Percentiles rank a stretch among this genome's conserved stretches.
Evolutionary conservation across 148 eudicot species (phyloP).

Genomic region (Rhododendron ferrugineum): DNA sequence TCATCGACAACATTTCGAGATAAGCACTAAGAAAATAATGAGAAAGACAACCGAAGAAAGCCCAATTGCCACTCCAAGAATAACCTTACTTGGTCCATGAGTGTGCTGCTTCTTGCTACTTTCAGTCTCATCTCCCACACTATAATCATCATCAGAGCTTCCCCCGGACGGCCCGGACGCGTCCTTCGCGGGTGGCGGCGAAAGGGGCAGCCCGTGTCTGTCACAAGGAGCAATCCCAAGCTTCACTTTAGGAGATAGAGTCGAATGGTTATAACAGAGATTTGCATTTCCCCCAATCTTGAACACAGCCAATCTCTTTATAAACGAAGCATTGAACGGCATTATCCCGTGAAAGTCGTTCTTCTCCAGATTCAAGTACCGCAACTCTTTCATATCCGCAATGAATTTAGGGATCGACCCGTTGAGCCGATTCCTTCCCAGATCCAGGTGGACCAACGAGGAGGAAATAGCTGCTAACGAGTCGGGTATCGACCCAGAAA

Average conservation of each 20-base stretch:
- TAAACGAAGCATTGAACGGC: slow-evolving; percentile 75
- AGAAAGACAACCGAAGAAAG: slow-evolving; percentile 77
- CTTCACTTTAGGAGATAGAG: slow-evolving; percentile 46
- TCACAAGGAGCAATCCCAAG: slow-evolving; percentile 89
- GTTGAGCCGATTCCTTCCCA: slow-evolving; percentile 67
- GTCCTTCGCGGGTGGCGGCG: slow-evolving; percentile 49
- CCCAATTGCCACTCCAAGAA: slow-evolving; percentile 84
- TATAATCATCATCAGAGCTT: slow-evolving; percentile 27
- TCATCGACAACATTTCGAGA: slow-evolving; percentile 61
- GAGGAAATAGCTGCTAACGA: slow-evolving; percentile 37
- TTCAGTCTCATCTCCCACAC: slow-evolving; percentile 26
- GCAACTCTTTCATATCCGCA: slow-evolving; percentile 47
- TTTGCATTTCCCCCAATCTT: slow-evolving; percentile 61
- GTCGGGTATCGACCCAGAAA: slow-evolving; percentile 65
- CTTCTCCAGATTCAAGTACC: slow-evolving; percentile 64
- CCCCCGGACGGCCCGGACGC: slow-evolving; percentile 11
- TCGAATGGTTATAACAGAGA: slow-evolving; percentile 67
- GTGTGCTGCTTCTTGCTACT: slow-evolving; percentile 22
- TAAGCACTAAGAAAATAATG: slow-evolving; percentile 58
- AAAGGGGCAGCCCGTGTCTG: slow-evolving; percentile 62
- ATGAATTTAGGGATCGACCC: slow-evolving; percentile 63
- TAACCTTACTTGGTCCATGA: slow-evolving; percentile 80
- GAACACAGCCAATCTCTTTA: slow-evolving; percentile 49
- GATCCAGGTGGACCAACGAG: slow-evolving; percentile 51
- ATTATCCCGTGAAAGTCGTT: slow-evolving; percentile 69